Evolutionary conservation across 1,284 basidiomycete species (phyloP), one percentile per base, ranked within the genome.

Genomic region (Xerocomus minutiporus): DNA sequence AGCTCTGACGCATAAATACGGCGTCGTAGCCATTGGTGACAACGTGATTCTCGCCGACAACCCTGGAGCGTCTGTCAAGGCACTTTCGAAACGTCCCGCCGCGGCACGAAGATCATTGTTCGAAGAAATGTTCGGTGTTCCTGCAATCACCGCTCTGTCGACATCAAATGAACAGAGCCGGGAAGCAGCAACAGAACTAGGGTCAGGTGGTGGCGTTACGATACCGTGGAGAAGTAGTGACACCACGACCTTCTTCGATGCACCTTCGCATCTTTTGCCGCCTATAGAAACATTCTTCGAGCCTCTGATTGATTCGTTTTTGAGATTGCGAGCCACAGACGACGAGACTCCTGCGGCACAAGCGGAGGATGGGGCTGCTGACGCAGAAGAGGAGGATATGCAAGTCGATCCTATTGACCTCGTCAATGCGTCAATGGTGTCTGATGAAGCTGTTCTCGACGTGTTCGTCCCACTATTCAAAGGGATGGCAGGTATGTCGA

Each of bases 81-180:
- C 70, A n/a, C 74, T 88, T 43, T 61, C 65, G 20, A 61, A 66
- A 9, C 60, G 65, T 11, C 60, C 69, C 29, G 52, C 62, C 4
- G 60, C 55, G 9, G 65, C 70, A 44, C 81, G 72, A 54, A 76
- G 78, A 56, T 86, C 88, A 13, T 70, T 94, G 6, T 91, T 93
- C 70, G 85, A 91, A 62, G 91, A 93, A 62, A 86, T 93, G 55
- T 93, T 93, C 62, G 91, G 91, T 45, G 74, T 77, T 52, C 80
- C 85, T 38, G 82, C 82, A 11, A 78, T 89, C 56, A 58, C 71
- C 13, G 71, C 73, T 46, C 53, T 65, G 29, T 57, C 67, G 4
- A 51, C 55, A 5, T 53, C 51, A 12, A 40, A 48, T 6, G 51
- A 53, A 41, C 56, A 59, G 35, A 56, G 55, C 8, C 51, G 46